phyloP scores from a whole-genome alignment of 148 eudicot genomes.

The Simmondsia chinensis region DNA sequence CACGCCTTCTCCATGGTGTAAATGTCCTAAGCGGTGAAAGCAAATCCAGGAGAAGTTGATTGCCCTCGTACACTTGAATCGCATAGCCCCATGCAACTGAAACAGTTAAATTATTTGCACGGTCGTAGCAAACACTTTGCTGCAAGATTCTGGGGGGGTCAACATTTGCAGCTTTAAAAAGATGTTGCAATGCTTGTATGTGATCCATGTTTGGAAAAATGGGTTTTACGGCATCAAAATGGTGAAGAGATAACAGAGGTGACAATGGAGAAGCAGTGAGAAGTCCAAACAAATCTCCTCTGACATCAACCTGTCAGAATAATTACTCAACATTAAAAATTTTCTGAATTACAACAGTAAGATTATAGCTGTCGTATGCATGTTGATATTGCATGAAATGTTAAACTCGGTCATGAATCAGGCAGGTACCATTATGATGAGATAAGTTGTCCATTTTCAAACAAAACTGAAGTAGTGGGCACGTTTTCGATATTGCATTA shows the following conservation, averaged over 20 bases:
- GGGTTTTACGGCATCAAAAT: slow-evolving; percentile 34
- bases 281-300: slow-evolving; percentile 66
- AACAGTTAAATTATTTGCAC: slow-evolving; percentile 28
- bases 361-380: too few relatives aligned
- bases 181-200: slow-evolving; percentile 25
- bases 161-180: slow-evolving; percentile 33
- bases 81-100: slow-evolving; percentile 79
- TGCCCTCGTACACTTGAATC: slow-evolving; percentile 64
- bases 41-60: slow-evolving; percentile 52
- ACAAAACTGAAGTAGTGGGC: too few relatives aligned
- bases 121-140: slow-evolving; percentile 64
- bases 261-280: slow-evolving; percentile 62
- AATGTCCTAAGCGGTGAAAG: slow-evolving; percentile 44
- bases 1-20: slow-evolving; percentile 64
- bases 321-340: not conserved
- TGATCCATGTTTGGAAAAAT: slow-evolving; percentile 44
- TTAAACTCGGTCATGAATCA: too few relatives aligned
- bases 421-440: too few relatives aligned
- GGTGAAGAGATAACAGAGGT: slow-evolving; percentile 58
- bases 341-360: not conserved
- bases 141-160: slow-evolving; percentile 56
- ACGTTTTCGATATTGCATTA: too few relatives aligned
- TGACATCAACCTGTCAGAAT: slow-evolving; percentile 55
- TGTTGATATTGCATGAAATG: too few relatives aligned
- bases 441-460: too few relatives aligned